Conservation (phyloP, 140 eudicot genomes). For the Cichorium intybus region DNA sequence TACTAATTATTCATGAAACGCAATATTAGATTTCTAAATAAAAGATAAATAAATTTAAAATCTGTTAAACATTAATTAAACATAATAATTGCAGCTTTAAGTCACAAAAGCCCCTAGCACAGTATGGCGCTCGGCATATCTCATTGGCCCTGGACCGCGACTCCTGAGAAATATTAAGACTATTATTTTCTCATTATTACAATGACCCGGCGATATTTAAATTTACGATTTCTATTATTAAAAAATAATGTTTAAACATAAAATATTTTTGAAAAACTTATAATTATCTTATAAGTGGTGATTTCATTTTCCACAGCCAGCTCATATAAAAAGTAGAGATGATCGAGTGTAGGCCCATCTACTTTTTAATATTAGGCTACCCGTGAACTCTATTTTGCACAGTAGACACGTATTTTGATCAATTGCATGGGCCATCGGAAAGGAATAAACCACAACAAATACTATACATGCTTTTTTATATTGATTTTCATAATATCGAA, state of each 20-base stretch:
- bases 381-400: slow-evolving; percentile 37
- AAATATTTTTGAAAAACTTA: too few species aligned
- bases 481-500: not conserved
- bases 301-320: slow-evolving; percentile 18
- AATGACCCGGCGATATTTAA: too few species aligned
- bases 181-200: not conserved
- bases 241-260: too few species aligned
- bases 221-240: not conserved
- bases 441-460: not conserved
- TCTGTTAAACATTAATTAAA: too few species aligned
- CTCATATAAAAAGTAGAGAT: slow-evolving; percentile 16
- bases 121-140: not conserved
- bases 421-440: slow-evolving; percentile 14
- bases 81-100: too few species aligned
- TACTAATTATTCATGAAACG: too few species aligned
- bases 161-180: too few species aligned
- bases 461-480: not conserved
- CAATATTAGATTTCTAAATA: too few species aligned
- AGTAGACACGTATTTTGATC: slow-evolving; percentile 16
- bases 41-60: too few species aligned
- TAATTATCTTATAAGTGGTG: not conserved
- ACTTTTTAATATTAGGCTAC: slow-evolving; percentile 25
- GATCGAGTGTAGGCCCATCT: slow-evolving; percentile 29
- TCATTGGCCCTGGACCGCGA: too few species aligned
- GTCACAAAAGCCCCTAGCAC: too few species aligned